A percentile compares a stretch with the other conserved stretches of the same genome.
Conservation (phyloP, 2,329 filamentous ascomycete species). For the Aspergillus vadensis region DNA sequence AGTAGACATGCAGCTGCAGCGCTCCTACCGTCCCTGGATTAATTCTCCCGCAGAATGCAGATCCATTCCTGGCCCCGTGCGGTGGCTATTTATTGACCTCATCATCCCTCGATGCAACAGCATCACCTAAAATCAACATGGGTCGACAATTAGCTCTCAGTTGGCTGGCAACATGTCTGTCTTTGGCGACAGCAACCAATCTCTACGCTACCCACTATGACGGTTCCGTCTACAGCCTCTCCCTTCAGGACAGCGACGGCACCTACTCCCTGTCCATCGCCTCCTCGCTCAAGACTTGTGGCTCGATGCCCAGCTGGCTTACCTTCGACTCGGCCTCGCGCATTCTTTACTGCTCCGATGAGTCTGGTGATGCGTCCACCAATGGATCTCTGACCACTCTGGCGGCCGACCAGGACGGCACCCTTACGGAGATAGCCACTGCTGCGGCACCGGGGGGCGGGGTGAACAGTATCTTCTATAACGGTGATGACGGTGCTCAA, state of each 20-base stretch:
- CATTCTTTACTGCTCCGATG: conserved; percentile 40
- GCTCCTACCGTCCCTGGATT: not conserved
- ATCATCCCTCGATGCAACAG: not conserved
- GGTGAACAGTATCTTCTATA: conserved; percentile 39
- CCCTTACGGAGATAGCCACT: conserved; percentile 24
- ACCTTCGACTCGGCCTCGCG: conserved; percentile 30
- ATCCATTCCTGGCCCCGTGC: conserved; percentile 2
- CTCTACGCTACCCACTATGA: conserved; percentile 45
- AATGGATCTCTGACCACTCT: conserved; percentile 36
- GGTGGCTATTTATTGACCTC: not conserved
- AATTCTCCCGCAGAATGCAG: conserved; percentile 7
- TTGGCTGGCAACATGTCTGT: conserved; percentile 2
- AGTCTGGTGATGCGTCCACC: conserved; percentile 29
- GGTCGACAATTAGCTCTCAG: not conserved
- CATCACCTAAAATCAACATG: not conserved
- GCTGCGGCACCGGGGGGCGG: conserved; percentile 31
- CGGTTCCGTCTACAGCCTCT: conserved; percentile 38
- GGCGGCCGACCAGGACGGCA: conserved; percentile 20
- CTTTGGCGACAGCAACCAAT: conserved; percentile 14
- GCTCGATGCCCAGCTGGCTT: conserved; percentile 41
- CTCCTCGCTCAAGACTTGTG: conserved; percentile 34
- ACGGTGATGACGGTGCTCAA: conserved; percentile 24
- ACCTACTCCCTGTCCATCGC: conserved; percentile 26
- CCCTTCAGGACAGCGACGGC: conserved; percentile 27
- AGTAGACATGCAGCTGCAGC: not conserved